Base-by-base conservation (phyloP, 768 basidiomycete genomes). In the Gymnopilus junonius region DNA sequence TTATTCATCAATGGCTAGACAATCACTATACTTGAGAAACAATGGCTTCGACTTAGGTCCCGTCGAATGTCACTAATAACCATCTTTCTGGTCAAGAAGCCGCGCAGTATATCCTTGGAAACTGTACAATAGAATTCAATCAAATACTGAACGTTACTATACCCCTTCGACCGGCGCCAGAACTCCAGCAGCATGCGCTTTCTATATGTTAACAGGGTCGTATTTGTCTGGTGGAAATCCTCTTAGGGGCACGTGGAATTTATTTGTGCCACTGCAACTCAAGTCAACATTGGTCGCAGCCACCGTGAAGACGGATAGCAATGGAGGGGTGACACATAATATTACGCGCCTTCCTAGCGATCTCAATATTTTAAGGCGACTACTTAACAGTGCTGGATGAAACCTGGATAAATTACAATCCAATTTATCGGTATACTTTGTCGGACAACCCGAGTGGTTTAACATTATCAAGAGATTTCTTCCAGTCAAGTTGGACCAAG, bases 1-100 rank as follows among this genome's bases (percentile, higher is more conserved):
- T n/a, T 3, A n/a, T 59, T 62, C 23, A 56, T 55, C 51, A 72
- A 69, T 43, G 46, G 34, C 10, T 58, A 63, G 31, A 48, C 20
- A 29, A 29, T 21, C 25, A 17, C 23, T 34, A 11, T 32, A 43
- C 23, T 17, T 55, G 45, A 42, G 29, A 21, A n/a, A 51, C 43
- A 21, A 29, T 25, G 17, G 46, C 32, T 1, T 23, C 42, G 8
- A 42, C 50, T 17, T 61, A n/a, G 17, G 46, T 54, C 17, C 31
- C 53, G 15, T 34, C n/a, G n/a, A n/a, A 54, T n/a, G n/a, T n/a
- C 34, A 34, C 27, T 7, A 32, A 32, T 27, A 54, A 37, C n/a
- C n/a, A 15, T 21, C n/a, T 27, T 17, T 37, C 29, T n/a, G n/a
- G n/a, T n/a, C 53, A 7, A 11, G 53, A 54, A n/a, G 32, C 20